Evolutionary conservation across 1,139 yeast species (phyloP).

Genomic region (Scheffersomyces stambukii): DNA sequence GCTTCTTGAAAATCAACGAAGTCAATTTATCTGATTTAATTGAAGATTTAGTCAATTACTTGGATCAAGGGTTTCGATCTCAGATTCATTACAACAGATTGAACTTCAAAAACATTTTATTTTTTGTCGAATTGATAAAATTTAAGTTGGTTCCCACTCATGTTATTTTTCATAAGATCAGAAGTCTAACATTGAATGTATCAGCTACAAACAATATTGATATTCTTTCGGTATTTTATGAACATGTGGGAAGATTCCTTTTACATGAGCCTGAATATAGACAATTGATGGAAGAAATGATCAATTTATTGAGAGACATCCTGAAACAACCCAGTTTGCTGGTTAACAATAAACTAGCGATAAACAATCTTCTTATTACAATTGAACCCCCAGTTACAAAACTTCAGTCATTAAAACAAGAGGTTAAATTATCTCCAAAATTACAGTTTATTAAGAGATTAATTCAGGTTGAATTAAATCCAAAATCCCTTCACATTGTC

Average conservation of each 20-base stretch:
- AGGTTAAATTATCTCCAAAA: slow-evolving; percentile 26
- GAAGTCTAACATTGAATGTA: slow-evolving; percentile 51
- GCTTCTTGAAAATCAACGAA: slow-evolving; percentile 64
- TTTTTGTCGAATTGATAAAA: slow-evolving; percentile 72
- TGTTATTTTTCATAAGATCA: slow-evolving; percentile 67
- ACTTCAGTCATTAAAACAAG: slow-evolving; percentile 19
- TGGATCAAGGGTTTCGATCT: slow-evolving; percentile 59
- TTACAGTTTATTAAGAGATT: slow-evolving; percentile 49
- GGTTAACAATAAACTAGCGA: slow-evolving; percentile 54
- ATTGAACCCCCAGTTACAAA: slow-evolving; percentile 55
- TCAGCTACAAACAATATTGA: slow-evolving; percentile 59
- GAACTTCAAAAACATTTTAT: slow-evolving; percentile 55
- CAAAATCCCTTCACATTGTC: slow-evolving; percentile 30
- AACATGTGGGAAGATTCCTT: slow-evolving; percentile 68
- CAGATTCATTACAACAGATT: slow-evolving; percentile 51
- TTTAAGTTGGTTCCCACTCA: slow-evolving; percentile 72
- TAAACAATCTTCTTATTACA: slow-evolving; percentile 55
- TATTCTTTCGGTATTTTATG: slow-evolving; percentile 62
- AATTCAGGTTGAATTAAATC: slow-evolving; percentile 48
- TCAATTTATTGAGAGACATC: slow-evolving; percentile 50
- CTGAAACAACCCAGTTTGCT: slow-evolving; percentile 49
- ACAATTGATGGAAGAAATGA: slow-evolving; percentile 59
- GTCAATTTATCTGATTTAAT: slow-evolving; percentile 47
- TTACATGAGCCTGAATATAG: slow-evolving; percentile 58
- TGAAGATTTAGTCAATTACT: slow-evolving; percentile 50